Base-by-base conservation (phyloP, 305 asterid genomes). In the Ilex paraguariensis region DNA sequence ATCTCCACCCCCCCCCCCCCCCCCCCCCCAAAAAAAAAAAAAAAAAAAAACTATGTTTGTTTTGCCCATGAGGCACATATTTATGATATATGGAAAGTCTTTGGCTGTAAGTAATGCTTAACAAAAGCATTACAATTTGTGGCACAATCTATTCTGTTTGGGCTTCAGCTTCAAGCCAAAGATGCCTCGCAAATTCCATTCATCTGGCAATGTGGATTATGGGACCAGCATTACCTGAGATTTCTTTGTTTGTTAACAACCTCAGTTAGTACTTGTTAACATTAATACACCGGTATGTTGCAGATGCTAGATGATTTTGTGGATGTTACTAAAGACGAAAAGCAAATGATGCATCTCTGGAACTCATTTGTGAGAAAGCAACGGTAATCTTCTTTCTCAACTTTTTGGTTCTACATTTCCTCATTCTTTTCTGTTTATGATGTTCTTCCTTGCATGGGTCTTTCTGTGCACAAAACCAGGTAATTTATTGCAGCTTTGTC, bases 261-360 rank as follows among this genome's bases (percentile, higher is more conserved):
- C 13, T 17, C 4, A 14, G 56, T 14, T 17, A 14, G 7, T 52
- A 7, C 31, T 2, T 52, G 31, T 14, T 52, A 52, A 52, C 13
- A 60, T 56, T 66, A 56, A 69, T 71, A 7, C 46, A 48, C 45
- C 66, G 57, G 59, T 72, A 70, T 70, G 63, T 74, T 60, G 77
- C 89, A 94, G 99, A 94, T 94, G 98, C 89, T 94, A 63, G 99
- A 94, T 72, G 99, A 94, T 74, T 94, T 94, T 64, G 97, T 94
- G 71, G 99, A 94, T 75, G 99, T 94, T 59, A 85, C 98, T 44
- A 85, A 84, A 72, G 92, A 91, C 71, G 99, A 94, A 78, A 94
- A 94, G 81, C 81, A 81, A 74, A 59, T 94, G 85, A 94, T 94
- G 99, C 98, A 91, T 91, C 91, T 94, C 52, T 94, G 99, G 99